Base-by-base conservation (phyloP, 2,329 filamentous ascomycete species). In the Colletotrichum siamense region DNA sequence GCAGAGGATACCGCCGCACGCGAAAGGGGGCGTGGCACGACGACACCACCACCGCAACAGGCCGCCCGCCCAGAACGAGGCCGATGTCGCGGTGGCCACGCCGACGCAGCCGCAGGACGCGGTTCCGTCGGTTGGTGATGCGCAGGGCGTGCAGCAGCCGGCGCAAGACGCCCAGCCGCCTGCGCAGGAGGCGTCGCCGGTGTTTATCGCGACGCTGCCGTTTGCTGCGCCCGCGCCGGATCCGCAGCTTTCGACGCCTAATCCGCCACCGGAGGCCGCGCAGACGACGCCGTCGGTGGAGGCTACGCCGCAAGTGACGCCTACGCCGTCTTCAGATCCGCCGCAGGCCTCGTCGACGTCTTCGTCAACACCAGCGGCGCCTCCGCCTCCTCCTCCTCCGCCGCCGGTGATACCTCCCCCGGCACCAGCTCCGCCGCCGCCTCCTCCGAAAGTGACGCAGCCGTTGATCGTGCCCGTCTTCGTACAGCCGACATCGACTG, bases 151-250 rank as follows among this genome's bases (percentile, higher is more conserved):
- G 13, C 71, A 70, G 15, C 65, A 63, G 39, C 59, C 44, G 44
- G 44, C 44, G 44, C 44, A 52, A 52, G 44, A 52, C 12, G 44
- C 44, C 10, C n/a, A 52, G 44, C 44, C n/a, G n/a, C 44, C 44
- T 13, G 44, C 24, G 9, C 62, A 4, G 32, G 64, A 76, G 1
- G 32, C 70, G 4, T 12, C 73, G 8, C 70, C 64, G 1, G 70
- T 61, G 8, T 76, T 76, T 59, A 76, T 76, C 44, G 65, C 73
- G n/a, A 64, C 70, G 57, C 70, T 76, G 10, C 73, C 73, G 3
- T 49, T 73, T 8, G 70, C 28, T 26, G 57, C 70, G 15, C 39
- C 73, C 6, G 24, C 22, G 18, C 16, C 44, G 26, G 73, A 73
- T 30, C 57, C 44, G 30, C 30, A 30, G 26, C 10, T 26, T 1